A percentile compares a stretch with the other conserved stretches of the same genome.
Conservation (phyloP, 1,284 basidiomycete genomes). For the Boletellus deceptivus region DNA sequence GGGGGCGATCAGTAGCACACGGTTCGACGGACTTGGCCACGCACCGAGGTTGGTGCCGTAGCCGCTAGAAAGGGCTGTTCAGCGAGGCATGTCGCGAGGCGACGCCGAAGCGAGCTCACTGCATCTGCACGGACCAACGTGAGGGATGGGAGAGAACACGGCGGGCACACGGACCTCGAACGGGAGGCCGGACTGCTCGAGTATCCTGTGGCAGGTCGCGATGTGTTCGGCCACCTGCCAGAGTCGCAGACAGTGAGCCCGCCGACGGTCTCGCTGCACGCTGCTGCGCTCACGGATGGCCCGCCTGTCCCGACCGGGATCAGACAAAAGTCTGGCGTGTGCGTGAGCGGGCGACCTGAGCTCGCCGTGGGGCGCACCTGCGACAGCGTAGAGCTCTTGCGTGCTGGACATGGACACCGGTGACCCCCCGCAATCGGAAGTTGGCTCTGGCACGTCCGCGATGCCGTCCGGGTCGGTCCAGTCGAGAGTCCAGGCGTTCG, state of each 20-base stretch:
- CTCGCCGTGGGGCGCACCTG: conserved; percentile 39
- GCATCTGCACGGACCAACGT: conserved; percentile 49
- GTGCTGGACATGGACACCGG: conserved; percentile 30
- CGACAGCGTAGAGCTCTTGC: conserved; percentile 61
- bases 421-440: no score
- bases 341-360: not conserved
- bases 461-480: conserved; percentile 56
- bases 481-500: conserved; percentile 60
- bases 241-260: not conserved
- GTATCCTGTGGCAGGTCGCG: conserved; percentile 75
- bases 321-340: conserved; percentile 70
- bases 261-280: not conserved
- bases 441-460: conserved; percentile 12
- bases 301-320: conserved; percentile 76
- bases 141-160: conserved; percentile 1
- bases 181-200: conserved; percentile 77
- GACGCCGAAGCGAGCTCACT: conserved; percentile 46
- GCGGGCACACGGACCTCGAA: conserved; percentile 60
- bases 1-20: conserved; percentile 6
- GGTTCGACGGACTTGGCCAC: conserved; percentile 12
- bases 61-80: conserved; percentile 49
- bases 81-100: conserved; percentile 10
- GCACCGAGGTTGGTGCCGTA: conserved; percentile 87
- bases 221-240: conserved; percentile 67
- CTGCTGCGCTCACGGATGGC: conserved; percentile 60